Percentiles rank a stretch among this genome's conserved stretches.
Conservation (phyloP, 306 rosid species). For the Casuarina glauca region DNA sequence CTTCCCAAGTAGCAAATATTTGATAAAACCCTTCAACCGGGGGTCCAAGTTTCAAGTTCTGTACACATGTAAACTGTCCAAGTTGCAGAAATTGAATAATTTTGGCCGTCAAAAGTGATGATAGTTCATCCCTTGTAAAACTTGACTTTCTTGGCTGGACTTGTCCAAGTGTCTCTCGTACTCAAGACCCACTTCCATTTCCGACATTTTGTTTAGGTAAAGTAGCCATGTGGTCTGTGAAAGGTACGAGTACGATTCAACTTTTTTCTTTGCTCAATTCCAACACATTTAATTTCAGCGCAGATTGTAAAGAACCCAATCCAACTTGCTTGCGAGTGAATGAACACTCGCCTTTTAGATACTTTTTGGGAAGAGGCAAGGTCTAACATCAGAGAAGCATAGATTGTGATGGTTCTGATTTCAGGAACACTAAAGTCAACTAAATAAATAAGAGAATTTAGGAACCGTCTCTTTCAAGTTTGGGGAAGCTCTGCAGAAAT, state of each 20-base stretch:
- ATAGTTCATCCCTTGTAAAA: too few relatives aligned
- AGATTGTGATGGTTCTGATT: constrained; percentile 57
- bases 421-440: constrained; percentile 22
- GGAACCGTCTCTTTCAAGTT: constrained; percentile 41
- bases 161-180: background rate
- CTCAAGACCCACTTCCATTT: constrained; percentile 24
- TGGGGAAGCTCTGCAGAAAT: constrained; percentile 22
- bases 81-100: too few relatives aligned
- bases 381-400: constrained; percentile 39
- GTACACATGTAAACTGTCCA: too few relatives aligned
- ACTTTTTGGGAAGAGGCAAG: constrained; percentile 59
- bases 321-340: constrained; percentile 39
- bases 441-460: constrained; percentile 18
- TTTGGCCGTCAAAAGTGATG: too few relatives aligned
- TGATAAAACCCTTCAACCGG: too few relatives aligned
- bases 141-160: background rate
- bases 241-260: constrained; percentile 22
- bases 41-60: too few relatives aligned
- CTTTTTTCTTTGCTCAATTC: constrained; percentile 28
- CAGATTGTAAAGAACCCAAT: constrained; percentile 39
- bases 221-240: constrained; percentile 28
- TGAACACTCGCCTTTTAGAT: constrained; percentile 21
- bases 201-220: constrained; percentile 10
- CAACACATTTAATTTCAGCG: constrained; percentile 42
- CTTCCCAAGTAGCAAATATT: too few relatives aligned